Base-by-base conservation (phyloP, 2,329 filamentous ascomycete genomes). In the Penicillium sp. region DNA sequence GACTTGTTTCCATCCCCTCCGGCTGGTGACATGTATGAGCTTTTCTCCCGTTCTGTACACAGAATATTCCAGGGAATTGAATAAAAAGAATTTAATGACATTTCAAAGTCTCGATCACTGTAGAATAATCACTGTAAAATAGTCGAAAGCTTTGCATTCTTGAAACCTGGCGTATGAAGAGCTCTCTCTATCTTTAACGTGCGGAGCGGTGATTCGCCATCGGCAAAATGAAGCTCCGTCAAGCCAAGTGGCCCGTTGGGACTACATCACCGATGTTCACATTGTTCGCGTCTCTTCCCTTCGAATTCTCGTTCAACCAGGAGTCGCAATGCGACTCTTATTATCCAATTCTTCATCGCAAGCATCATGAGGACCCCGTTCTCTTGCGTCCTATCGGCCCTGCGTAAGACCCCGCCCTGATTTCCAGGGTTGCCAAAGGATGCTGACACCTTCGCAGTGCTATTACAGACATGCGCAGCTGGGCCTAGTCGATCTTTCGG, bases 181-280 rank as follows among this genome's bases (percentile, higher is more conserved):
- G 18, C 38, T 33, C 37, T 18, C 33, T 33, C 37, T 40, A 47
- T 42, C 13, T 18, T 2, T 18, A 18, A 18, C 15, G 15, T 45
- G 7, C 29, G 15, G 38, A 31, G 46, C 46, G 44, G 47, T 61
- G 53, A 54, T 56, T 55, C 44, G 52, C 51, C 50, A 24, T 66
- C 64, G 66, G 66, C 52, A 58, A 62, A 68, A 68, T 63, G 58
- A 66, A 68, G 56, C 64, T 67, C 66, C 66, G 65, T 64, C 53
- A 59, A 59, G 66, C 63, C 66, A 69, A 66, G 67, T 69, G 67
- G 66, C 66, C 66, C 59, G 59, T 66, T 61, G 52, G 46, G 55
- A 50, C 56, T 54, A 59, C 59, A 58, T 58, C 55, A 56, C 56
- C 32, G 38, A 49, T 49, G 35, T 47, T 47, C 43, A 27, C 37